Evolutionary conservation across 1,284 basidiomycete species (phyloP), one percentile per base, ranked within the genome.

Genomic region (Leccinum griseonigrum): DNA sequence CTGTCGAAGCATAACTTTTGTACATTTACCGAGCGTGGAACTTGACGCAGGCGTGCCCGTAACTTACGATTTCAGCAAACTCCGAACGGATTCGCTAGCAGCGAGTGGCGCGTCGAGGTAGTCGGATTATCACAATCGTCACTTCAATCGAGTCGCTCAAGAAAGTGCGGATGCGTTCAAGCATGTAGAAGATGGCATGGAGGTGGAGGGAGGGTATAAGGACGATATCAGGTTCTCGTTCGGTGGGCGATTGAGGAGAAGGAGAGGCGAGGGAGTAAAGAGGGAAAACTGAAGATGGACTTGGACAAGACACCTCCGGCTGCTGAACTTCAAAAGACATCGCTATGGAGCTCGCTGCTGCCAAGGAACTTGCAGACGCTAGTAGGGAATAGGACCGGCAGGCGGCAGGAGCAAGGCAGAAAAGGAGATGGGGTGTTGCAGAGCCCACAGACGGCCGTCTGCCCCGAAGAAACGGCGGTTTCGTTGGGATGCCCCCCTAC

Each of bases 201-300:
- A 84, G n/a, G 85, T 85, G 7, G 92, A 95, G 72, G 93, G 94
- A 60, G 92, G 92, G 5, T 99, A 99, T 77, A 95, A 94, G 74
- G 96, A 98, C 71, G 93, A 95, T 18, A 99, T 99, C 97, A 84
- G 95, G 67, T 76, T 95, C 92, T 63, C 88, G 90, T 73, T 77
- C 82, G 85, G 72, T 80, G 86, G 67, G 90, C 91, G 36, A 96
- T 96, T 63, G 89, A 95, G 75, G 94, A 97, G 74, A 94, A 95
- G 77, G 85, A 92, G 77, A 84, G 80, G 73, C 83, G 84, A 74
- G 91, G 93, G 22, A 82, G 88, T 66, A 91, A 92, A 67, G 91
- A 94, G 62, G 89, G 88, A 43, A 84, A 89, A 76, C 84, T 86
- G 78, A 89, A 92, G 76, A 90, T 90, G 83, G 91, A 94, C 66